Evolutionary conservation across 2,329 filamentous ascomycete genomes (phyloP), one percentile per base, ranked within the genome.

Genomic region (Nothophaeocryptopus gaeumannii): DNA sequence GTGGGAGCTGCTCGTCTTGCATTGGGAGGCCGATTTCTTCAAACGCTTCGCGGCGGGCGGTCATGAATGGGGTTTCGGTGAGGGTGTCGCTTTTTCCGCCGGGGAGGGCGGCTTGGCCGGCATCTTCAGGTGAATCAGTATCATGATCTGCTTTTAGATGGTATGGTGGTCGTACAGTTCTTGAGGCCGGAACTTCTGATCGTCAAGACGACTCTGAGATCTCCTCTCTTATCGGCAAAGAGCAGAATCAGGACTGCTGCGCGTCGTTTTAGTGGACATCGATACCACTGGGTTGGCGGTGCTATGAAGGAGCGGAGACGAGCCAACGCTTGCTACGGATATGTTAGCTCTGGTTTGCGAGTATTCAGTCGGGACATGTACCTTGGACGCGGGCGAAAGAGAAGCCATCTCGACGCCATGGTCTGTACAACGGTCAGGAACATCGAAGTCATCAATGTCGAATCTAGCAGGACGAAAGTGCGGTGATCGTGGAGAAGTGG

Each of bases 11-110:
- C 50, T 67, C 62, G 64, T 90, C 82, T 59, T 83, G 78, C 63
- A 85, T 77, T 1, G 92, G 88, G 2, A 97, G 82, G 1, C 92
- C 92, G 58, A 97, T 96, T 69, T 97, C 92, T 69, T 97, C 92
- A 68, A 81, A 87, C 1, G 92, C 91, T 75, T 97, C 92, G 56
- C 92, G 83, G 15, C 92, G 83, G 8, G 92, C 90, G 44, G 91
- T 95, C 64, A 91, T 80, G 69, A 89, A 89, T 71, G 76, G 72
- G 1, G 75, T 78, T 66, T 85, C 82, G 8, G 67, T 52, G 8
- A 76, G 62, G 0, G 70, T 69, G 55, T 84, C 81, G 45, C 81
- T 75, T 69, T 80, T 81, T 45, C 79, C 76, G 73, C 61, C 56
- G 46, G 68, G 39, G 78, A 84, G 72, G 83, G 65, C 63, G 48